A percentile compares a stretch with the other conserved stretches of the same genome.
Evolutionary conservation across 306 rosid genomes (phyloP).

Genomic region (Vigna angularis): DNA sequence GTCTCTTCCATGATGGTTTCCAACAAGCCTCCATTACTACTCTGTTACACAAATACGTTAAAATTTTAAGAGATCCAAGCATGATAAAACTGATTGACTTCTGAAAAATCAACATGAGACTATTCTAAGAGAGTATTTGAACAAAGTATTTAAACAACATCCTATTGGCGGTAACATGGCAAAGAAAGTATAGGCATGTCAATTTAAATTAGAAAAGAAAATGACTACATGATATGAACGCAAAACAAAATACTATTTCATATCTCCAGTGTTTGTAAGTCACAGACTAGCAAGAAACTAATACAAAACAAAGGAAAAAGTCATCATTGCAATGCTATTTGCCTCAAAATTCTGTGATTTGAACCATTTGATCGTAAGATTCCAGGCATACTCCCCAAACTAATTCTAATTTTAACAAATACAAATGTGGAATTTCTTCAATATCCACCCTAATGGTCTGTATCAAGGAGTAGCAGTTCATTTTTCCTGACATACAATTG

Average conservation of each 20-base stretch:
- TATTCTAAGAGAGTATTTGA: slow-evolving; percentile 1
- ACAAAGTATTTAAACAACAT: slow-evolving; percentile 27
- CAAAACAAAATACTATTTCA: slow-evolving; percentile 17
- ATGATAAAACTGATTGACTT: slow-evolving; percentile 5
- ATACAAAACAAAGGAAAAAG: slow-evolving; percentile 9
- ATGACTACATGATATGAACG: slow-evolving; percentile 7
- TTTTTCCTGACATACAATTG: slow-evolving; percentile 1
- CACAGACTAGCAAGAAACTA: not conserved
- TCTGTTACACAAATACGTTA: slow-evolving; percentile 51
- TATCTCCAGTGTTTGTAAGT: slow-evolving; percentile 1
- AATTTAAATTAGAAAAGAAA: slow-evolving; percentile 33
- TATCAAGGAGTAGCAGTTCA: not conserved
- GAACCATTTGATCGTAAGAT: not conserved
- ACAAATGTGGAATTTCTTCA: slow-evolving; percentile 22
- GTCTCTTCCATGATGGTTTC: slow-evolving; percentile 42
- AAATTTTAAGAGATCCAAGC: slow-evolving; percentile 41
- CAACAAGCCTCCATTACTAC: slow-evolving; percentile 41
- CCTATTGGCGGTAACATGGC: not conserved
- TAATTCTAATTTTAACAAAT: slow-evolving; percentile 23
- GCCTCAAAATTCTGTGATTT: slow-evolving; percentile 18
- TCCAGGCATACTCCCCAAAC: slow-evolving; percentile 18
- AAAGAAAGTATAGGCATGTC: slow-evolving; percentile 23
- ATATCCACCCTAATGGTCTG: slow-evolving; percentile 7
- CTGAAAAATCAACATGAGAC: slow-evolving; percentile 30
- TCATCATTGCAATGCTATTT: not conserved